Evolutionary conservation across 805 yeast species (phyloP).

Genomic region (Nakazawaea ishiwadae): DNA sequence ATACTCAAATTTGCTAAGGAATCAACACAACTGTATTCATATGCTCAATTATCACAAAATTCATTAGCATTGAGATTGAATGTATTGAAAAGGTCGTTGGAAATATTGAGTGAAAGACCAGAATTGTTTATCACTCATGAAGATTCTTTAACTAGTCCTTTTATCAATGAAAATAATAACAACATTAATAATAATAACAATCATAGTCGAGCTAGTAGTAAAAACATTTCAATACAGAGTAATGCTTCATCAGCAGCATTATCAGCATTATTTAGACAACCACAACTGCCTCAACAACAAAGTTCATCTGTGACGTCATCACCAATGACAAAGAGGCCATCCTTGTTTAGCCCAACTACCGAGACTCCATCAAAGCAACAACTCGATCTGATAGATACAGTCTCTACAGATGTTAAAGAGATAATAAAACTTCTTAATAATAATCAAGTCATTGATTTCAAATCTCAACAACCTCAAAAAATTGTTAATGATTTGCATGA

Average conservation of each 20-base stretch:
- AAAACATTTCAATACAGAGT: constrained; percentile 24
- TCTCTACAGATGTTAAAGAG: constrained; percentile 38
- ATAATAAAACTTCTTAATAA: constrained; percentile 42
- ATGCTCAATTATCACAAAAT: constrained; percentile 77
- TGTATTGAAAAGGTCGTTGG: constrained; percentile 71
- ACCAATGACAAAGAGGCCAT: not conserved
- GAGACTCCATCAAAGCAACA: constrained; percentile 4
- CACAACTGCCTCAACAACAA: not conserved
- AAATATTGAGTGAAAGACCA: constrained; percentile 66
- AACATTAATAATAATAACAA: not conserved
- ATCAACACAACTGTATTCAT: constrained; percentile 81
- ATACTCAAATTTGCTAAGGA: constrained; percentile 67
- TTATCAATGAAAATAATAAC: not conserved
- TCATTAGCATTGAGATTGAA: constrained; percentile 71
- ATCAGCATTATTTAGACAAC: constrained; percentile 26
- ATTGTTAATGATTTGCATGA: constrained; percentile 54
- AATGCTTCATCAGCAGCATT: constrained; percentile 37
- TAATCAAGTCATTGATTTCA: constrained; percentile 22
- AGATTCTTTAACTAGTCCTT: not conserved
- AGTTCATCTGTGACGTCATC: not conserved
- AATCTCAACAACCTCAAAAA: constrained; percentile 28
- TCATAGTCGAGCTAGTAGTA: constrained; percentile 1
- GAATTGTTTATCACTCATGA: constrained; percentile 28
- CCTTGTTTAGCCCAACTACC: not conserved
- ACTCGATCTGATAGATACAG: constrained; percentile 10